Percentiles rank a stretch among this genome's conserved stretches.
Conservation (phyloP, 2,329 filamentous ascomycete genomes). For the Fusarium sororula region DNA sequence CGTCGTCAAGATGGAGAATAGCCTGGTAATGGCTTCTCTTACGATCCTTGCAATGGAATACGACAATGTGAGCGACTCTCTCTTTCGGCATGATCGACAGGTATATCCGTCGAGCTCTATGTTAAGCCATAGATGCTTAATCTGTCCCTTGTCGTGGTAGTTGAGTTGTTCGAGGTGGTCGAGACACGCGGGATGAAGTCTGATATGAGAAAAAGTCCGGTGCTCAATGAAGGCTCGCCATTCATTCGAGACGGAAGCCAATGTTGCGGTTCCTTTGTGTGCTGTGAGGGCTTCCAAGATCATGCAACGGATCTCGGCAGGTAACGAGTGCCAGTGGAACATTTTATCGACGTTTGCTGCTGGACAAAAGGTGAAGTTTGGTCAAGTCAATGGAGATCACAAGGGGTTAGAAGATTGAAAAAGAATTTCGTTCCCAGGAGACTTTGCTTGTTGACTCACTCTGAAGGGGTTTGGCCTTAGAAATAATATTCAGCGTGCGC, state of each 20-base stretch:
- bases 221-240: conserved; percentile 5
- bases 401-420: not conserved
- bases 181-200: not conserved
- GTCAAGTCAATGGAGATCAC: no score
- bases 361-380: no score
- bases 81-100: not conserved
- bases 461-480: not conserved
- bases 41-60: not conserved
- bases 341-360: not conserved
- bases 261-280: not conserved
- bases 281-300: not conserved
- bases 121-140: conserved; percentile 25
- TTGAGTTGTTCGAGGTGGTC: not conserved
- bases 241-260: conserved; percentile 8
- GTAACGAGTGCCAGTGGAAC: conserved; percentile 1
- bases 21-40: not conserved
- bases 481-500: no score
- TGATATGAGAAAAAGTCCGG: not conserved
- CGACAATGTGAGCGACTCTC: not conserved
- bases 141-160: not conserved
- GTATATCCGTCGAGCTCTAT: conserved; percentile 19
- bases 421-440: rapidly evolving
- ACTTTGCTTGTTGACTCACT: no score
- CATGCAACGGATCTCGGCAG: not conserved
- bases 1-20: conserved; percentile 7